phyloP scores from a whole-genome alignment of 805 yeast species.

The Hanseniaspora clermontiae region DNA sequence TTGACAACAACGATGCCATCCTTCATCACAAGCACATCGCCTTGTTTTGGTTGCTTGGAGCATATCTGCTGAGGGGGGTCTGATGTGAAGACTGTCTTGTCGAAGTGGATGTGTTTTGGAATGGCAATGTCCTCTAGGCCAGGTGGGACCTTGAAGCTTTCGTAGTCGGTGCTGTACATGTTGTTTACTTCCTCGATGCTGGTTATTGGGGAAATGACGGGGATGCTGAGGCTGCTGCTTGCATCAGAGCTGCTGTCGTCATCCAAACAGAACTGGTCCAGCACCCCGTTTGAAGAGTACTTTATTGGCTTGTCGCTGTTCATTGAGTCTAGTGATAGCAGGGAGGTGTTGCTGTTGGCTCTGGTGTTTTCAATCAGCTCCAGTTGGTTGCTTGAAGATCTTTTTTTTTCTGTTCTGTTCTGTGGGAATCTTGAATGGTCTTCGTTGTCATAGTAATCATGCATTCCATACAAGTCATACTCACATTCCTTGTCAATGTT shows the following conservation, averaged over 20 bases:
- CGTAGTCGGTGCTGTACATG: neutral
- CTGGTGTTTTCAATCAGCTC: neutral
- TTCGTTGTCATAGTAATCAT: conserved; percentile 13
- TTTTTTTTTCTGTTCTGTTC: neutral
- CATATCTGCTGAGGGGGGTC: conserved; percentile 92
- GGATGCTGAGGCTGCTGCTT: neutral
- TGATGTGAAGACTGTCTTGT: conserved; percentile 55
- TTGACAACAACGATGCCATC: conserved; percentile 41
- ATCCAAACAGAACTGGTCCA: neutral
- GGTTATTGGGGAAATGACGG: conserved; percentile 8
- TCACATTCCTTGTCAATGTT: conserved; percentile 15
- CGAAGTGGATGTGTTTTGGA: conserved; percentile 61
- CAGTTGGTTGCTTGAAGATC: neutral
- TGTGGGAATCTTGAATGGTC: neutral
- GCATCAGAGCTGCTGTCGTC: neutral
- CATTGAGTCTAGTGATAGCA: neutral
- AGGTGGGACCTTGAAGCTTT: conserved; percentile 20
- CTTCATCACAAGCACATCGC: conserved; percentile 58
- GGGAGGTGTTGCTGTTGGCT: neutral
- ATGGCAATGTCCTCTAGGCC: conserved; percentile 32
- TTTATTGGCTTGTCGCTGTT: neutral
- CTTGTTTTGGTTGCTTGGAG: conserved; percentile 62
- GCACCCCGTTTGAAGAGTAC: neutral
- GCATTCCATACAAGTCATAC: conserved; percentile 12
- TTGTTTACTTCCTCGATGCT: neutral